Evolutionary conservation across 768 basidiomycete genomes (phyloP), one percentile per base, ranked within the genome.

Genomic region (Cytidiella melzeri): DNA sequence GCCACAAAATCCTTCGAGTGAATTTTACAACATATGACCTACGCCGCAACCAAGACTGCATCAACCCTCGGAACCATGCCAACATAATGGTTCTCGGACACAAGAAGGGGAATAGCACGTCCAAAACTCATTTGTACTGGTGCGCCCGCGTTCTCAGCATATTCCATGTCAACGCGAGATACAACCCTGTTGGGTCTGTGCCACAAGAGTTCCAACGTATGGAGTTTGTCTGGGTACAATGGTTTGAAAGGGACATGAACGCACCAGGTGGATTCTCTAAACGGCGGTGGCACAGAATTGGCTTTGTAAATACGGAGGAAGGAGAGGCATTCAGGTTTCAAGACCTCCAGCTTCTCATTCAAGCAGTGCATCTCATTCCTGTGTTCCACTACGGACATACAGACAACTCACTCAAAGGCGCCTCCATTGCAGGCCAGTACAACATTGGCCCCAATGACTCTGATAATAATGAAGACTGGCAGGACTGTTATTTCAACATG

Each of bases 281-380:
- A 0, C 51, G 61, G 11, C 57, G 60, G 0, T 61, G 76, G 0
- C 72, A 67, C 15, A 57, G 64, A 3, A 36, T 80, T 15, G 66
- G 64, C 0, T 79, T 75, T 54, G 52, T 77, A 0, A 48, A 61
- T 2, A 42, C 54, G 4, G 44, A 59, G 0, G 63, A 65, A 19
- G 34, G 44, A 0, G 54, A 55, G 2, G 63, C 69, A 3, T 79
- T 76, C 48, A 69, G 75, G 0, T 79, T 80, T 41, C 21, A 79
- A 0, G 65, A 79, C 53, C 77, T 77, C 0, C 47, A 50, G 0
- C 53, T 59, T 0, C 64, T 80, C 3, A 56, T 79, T 24, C 59
- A 68, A 0, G 69, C 59, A 0, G 60, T 55, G 1, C 75, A 79
- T 51, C 51, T 79, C 1, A 66, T 77, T 7, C 76, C 75, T 0